A percentile compares a stretch with the other conserved stretches of the same genome.
phyloP scores from a whole-genome alignment of 164 flowering plant genomes.

The Annona squamosa region DNA sequence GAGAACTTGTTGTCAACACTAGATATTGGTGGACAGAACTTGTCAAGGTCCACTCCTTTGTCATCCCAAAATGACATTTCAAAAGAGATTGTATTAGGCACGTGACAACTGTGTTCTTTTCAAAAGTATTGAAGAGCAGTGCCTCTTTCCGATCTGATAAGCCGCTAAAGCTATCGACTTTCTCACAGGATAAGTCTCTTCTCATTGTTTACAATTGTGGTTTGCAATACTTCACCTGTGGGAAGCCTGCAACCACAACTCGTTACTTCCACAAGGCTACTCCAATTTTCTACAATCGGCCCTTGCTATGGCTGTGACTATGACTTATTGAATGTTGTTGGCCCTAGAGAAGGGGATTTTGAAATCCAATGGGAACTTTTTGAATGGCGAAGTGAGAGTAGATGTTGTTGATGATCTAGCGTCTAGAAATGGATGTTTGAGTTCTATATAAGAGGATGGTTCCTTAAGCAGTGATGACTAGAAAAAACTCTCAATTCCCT shows the following conservation, averaged over 20 bases:
- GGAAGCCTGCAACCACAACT: constrained; percentile 77
- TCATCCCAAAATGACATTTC: constrained; percentile 45
- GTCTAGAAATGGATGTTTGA: constrained; percentile 25
- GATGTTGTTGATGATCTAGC: constrained; percentile 57
- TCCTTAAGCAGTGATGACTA: constrained; percentile 28
- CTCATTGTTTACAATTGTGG: constrained; percentile 76
- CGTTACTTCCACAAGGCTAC: constrained; percentile 74
- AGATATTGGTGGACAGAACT: constrained; percentile 50
- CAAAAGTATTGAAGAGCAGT: constrained; percentile 63
- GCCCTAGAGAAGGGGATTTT: constrained; percentile 67
- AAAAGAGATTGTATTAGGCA: constrained; percentile 45
- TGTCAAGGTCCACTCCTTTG: constrained; percentile 36
- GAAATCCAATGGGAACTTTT: constrained; percentile 15
- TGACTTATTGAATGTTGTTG: constrained; percentile 92
- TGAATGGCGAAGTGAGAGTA: constrained; percentile 35
- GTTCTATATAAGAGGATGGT: constrained; percentile 20
- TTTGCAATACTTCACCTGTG: constrained; percentile 67
- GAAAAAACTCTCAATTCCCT: constrained; percentile 49
- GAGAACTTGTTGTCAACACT: constrained; percentile 55
- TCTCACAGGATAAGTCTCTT: constrained; percentile 78
- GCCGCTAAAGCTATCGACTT: constrained; percentile 47
- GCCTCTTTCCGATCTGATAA: constrained; percentile 59
- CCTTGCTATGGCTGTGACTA: constrained; percentile 74
- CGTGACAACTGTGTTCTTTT: constrained; percentile 52
- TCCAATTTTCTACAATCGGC: constrained; percentile 50